Evolutionary conservation across 2,329 filamentous ascomycete genomes (phyloP), one percentile per base, ranked within the genome.

Genomic region (Epichloe bromicola): DNA sequence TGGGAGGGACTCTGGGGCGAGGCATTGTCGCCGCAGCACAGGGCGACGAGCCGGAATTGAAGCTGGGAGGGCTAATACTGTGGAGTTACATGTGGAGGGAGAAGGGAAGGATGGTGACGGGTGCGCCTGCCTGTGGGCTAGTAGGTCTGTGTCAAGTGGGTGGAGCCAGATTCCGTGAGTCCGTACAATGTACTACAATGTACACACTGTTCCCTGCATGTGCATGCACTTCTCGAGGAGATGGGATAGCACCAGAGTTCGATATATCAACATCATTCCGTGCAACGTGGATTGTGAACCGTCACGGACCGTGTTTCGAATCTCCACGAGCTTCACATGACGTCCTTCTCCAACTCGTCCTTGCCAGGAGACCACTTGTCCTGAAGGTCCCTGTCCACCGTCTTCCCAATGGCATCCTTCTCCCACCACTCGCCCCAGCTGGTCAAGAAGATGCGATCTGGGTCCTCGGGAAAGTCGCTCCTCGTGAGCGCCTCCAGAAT

Each of bases 381-480:
- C 63, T 78, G 75, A 3, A 78, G 63, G 1, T 56, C 54, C 61
- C 69, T 68, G 49, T 78, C 72, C 3, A 75, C 60, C 1, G 64
- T 63, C 50, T 64, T 61, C 12, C 56, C 64, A 48, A 70, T 70
- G 2, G 70, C 64, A 3, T 69, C 64, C 59, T 69, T 74, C 14
- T 64, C 58, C 74, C 74, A 78, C 74, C 74, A 79, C 63, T 78
- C 74, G 1, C 75, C 75, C 74, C 74, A 77, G 56, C 74, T 76
- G 0, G 74, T 77, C 44, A 79, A 56, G 59, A 78, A 78, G 50
- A 78, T 74, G 48, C 69, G 68, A 17, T 78, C 71, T 0, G 69
- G 70, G 37, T 79, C 74, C 26, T 71, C 66, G 1, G 75, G 75
- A 40, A 78, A 64, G 54, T 77, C 73, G 17, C 66, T 63, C 3